These are phyloP conservation scores for Barbatosphaeria neglecta DNA, from an alignment of 495 filamentous ascomycete genomes.

Conservation along the genomic window DNA sequence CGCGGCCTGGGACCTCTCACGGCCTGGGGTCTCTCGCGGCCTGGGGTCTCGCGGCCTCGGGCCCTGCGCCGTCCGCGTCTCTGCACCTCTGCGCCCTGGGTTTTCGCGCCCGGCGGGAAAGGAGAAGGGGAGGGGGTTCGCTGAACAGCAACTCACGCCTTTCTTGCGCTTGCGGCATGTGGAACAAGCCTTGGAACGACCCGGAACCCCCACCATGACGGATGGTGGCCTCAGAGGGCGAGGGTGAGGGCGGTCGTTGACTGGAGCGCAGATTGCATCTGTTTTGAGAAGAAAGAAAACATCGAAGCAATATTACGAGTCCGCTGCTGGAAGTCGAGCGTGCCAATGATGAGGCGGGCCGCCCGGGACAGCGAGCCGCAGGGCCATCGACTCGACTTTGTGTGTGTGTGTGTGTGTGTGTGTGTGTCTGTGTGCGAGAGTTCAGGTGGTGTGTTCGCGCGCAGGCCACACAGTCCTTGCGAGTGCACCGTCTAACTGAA, in stretches of 20 bases:
- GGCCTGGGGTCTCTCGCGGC: no score
- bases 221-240: neutral
- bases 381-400: neutral
- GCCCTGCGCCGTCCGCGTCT: no score
- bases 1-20: no score
- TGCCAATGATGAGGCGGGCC: neutral
- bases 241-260: neutral
- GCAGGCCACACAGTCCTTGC: no score
- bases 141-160: conserved; percentile 2
- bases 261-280: conserved; percentile 1
- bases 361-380: neutral
- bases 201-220: conserved; percentile 9
- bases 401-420: no score
- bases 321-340: neutral
- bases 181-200: conserved; percentile 8
- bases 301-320: neutral
- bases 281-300: neutral
- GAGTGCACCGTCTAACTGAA: no score
- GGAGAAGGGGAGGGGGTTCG: neutral
- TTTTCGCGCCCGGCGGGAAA: neutral
- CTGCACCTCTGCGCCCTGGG: neutral
- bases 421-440: no score
- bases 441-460: no score
- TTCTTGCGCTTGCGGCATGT: conserved; percentile 9
- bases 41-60: no score